Percentiles rank a stretch among this genome's conserved stretches.
Conservation (phyloP, 306 rosid genomes). For the Citrullus mucosospermus region DNA sequence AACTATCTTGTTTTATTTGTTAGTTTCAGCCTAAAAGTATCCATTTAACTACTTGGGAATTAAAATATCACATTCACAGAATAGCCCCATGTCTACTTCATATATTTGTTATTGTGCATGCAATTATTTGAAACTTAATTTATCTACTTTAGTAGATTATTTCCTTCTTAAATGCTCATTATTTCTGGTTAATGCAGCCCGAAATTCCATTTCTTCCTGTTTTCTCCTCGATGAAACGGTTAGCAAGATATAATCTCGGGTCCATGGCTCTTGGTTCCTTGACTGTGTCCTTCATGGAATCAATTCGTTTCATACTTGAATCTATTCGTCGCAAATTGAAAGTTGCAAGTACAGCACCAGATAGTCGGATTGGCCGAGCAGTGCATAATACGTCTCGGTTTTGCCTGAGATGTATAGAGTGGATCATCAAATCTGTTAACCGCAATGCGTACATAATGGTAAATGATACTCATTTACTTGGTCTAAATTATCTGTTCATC, state of each 20-base stretch:
- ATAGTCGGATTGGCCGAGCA: conserved; percentile 52
- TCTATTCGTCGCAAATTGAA: conserved; percentile 79
- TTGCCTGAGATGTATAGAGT: conserved; percentile 64
- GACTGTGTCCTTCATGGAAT: conserved; percentile 76
- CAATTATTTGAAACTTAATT: background rate
- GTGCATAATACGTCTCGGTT: conserved; percentile 41
- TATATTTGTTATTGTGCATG: background rate
- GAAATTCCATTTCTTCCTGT: conserved; percentile 91
- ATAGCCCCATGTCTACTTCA: background rate
- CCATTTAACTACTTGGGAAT: background rate
- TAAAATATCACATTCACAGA: background rate
- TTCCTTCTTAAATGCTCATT: background rate
- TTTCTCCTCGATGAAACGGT: conserved; percentile 80
- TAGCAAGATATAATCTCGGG: conserved; percentile 71
- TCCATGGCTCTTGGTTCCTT: conserved; percentile 91
- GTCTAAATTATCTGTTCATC: background rate
- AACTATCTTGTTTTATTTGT: background rate
- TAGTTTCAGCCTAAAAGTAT: background rate
- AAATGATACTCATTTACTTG: conserved; percentile 9
- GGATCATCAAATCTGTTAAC: conserved; percentile 84
- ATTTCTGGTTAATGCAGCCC: conserved; percentile 41
- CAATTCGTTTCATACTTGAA: conserved; percentile 80
- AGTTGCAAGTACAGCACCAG: conserved; percentile 36
- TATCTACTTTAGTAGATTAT: too few species aligned
- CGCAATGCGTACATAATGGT: conserved; percentile 98